A percentile compares a stretch with the other conserved stretches of the same genome.
phyloP scores from a whole-genome alignment of 2,329 filamentous ascomycete species.

The Fusarium incarnatum region DNA sequence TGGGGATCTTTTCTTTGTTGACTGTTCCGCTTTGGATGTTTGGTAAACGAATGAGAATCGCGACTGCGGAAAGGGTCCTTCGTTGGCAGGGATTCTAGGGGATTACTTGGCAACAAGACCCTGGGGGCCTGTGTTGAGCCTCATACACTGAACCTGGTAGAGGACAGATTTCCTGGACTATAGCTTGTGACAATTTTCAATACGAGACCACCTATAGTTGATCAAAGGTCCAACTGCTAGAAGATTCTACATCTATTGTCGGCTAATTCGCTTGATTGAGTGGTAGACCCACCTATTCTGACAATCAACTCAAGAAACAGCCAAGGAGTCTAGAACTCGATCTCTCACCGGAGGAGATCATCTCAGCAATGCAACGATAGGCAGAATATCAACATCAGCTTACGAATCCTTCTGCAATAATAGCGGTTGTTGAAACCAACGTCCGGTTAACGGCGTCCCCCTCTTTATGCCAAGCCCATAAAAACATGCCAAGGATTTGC shows the following conservation, averaged over 20 bases:
- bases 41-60: slow-evolving; percentile 55
- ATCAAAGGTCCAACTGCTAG: neutral
- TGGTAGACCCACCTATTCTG: neutral
- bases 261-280: neutral
- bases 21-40: slow-evolving; percentile 51
- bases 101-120: neutral
- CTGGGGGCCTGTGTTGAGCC: neutral
- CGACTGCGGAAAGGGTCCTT: slow-evolving; percentile 37
- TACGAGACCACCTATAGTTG: neutral
- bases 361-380: neutral
- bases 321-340: slow-evolving; percentile 1
- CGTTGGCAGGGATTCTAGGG: slow-evolving; percentile 20
- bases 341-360: neutral
- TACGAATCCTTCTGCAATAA: neutral
- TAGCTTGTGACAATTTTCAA: neutral
- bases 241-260: neutral
- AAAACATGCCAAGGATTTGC: slow-evolving; percentile 7
- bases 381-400: neutral
- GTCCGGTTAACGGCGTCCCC: neutral
- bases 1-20: slow-evolving; percentile 53
- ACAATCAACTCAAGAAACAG: neutral
- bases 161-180: neutral
- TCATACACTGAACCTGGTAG: neutral
- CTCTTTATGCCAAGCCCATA: slow-evolving; percentile 11
- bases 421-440: neutral